These are phyloP conservation scores for Lentinula boryana DNA, from an alignment of 768 basidiomycete species.

Conservation along the genomic window DNA sequence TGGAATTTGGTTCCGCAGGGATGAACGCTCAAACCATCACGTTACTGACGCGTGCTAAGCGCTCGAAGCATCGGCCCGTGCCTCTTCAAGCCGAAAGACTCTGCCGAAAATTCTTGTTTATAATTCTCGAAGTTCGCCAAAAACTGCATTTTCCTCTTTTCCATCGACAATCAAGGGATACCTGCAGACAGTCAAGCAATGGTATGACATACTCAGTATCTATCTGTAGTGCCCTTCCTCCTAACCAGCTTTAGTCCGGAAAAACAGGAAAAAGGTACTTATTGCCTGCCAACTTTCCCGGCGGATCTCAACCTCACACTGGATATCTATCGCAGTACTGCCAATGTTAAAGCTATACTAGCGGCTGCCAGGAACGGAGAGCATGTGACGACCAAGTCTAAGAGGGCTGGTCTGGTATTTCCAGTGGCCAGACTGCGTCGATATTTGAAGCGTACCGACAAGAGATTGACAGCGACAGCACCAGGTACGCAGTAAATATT, in stretches of 20 bases:
- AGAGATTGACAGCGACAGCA: neutral
- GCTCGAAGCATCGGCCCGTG: neutral
- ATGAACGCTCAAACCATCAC: neutral
- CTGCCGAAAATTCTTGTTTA: neutral
- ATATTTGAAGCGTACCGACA: conserved; percentile 46
- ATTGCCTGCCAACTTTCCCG: too few relatives aligned
- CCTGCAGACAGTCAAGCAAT: neutral
- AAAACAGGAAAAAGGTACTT: neutral
- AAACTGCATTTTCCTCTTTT: neutral
- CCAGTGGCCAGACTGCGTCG: conserved; percentile 83
- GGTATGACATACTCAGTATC: neutral
- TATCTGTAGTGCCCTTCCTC: neutral
- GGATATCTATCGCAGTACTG: too few relatives aligned
- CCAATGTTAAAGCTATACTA: too few relatives aligned
- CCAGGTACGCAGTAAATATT: neutral
- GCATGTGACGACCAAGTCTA: conserved; percentile 19
- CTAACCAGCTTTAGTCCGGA: neutral
- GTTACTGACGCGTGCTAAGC: neutral
- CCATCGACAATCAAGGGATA: neutral
- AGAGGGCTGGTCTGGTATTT: conserved; percentile 61
- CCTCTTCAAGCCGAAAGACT: neutral
- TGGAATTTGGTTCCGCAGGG: neutral
- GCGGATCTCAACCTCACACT: too few relatives aligned
- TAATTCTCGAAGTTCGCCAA: neutral
- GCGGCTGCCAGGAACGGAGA: neutral